These are phyloP conservation scores for Tetramitus jugosus DNA, from an alignment of 208 protist genomes.

Conservation along the genomic window DNA sequence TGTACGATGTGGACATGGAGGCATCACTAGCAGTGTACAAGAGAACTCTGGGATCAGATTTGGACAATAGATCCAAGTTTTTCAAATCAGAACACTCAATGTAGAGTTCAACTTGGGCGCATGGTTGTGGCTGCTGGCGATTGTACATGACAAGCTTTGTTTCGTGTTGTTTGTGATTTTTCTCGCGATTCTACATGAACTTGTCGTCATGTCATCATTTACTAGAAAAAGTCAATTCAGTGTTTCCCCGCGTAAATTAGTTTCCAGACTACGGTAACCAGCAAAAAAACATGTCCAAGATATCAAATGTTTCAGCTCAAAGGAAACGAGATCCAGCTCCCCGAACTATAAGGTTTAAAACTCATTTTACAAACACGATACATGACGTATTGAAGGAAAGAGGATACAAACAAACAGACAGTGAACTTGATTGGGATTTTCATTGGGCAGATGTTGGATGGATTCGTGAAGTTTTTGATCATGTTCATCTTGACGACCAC, in stretches of 20 bases:
- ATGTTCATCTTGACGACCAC: slow-evolving; percentile 33
- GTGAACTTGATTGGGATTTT: slow-evolving; percentile 77
- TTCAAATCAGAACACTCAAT: neutral
- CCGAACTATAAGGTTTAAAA: neutral
- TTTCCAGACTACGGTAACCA: too few relatives aligned
- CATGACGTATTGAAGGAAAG: slow-evolving; percentile 41
- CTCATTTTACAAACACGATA: slow-evolving; percentile 30
- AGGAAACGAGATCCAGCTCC: neutral
- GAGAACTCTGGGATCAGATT: neutral
- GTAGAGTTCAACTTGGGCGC: neutral
- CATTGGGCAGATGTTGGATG: slow-evolving; percentile 80
- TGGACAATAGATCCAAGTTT: neutral
- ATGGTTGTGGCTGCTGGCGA: too few relatives aligned
- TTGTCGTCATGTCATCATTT: too few relatives aligned
- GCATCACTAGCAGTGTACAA: too few relatives aligned
- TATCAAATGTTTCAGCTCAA: too few relatives aligned
- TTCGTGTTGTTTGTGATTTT: too few relatives aligned
- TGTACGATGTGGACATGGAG: too few relatives aligned
- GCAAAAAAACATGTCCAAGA: too few relatives aligned
- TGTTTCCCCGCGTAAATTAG: too few relatives aligned
- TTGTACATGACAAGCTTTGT: too few relatives aligned
- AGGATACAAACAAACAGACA: slow-evolving; percentile 78
- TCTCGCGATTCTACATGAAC: too few relatives aligned
- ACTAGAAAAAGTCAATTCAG: too few relatives aligned
- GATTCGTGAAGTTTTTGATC: slow-evolving; percentile 80